phyloP scores from a whole-genome alignment of 2,329 filamentous ascomycete species.

The Diplodia sapinea region DNA sequence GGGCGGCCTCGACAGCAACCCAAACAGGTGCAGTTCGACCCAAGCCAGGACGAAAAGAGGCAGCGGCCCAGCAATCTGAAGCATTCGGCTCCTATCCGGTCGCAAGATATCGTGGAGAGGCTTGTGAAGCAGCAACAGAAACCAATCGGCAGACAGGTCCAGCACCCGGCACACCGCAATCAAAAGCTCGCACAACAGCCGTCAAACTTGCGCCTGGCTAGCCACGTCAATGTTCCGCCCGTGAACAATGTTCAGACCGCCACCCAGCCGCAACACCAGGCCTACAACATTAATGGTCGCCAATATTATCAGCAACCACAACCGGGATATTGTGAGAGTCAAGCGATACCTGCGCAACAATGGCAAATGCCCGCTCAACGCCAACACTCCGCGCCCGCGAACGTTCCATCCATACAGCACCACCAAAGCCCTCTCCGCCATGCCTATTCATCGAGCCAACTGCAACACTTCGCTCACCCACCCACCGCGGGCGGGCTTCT shows the following conservation, averaged over 20 bases:
- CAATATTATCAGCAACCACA: conserved; percentile 1
- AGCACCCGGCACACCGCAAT: background rate
- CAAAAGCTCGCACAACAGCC: background rate
- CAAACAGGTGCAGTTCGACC: conserved; percentile 13
- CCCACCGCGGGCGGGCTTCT: background rate
- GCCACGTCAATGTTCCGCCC: background rate
- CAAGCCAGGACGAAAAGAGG: background rate
- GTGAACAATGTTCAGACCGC: background rate
- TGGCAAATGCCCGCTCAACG: background rate
- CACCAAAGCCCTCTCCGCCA: background rate
- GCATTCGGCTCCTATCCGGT: background rate
- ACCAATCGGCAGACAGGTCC: background rate
- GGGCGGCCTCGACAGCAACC: background rate
- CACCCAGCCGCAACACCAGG: background rate
- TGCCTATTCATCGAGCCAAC: background rate
- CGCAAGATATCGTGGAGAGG: background rate
- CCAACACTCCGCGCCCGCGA: background rate
- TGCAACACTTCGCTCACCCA: background rate
- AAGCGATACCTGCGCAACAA: background rate
- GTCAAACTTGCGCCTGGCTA: background rate
- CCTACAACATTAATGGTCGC: background rate
- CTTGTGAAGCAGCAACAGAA: conserved; percentile 2
- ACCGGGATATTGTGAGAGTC: background rate
- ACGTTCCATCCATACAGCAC: background rate
- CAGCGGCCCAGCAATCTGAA: background rate